Percentiles rank a stretch among this genome's conserved stretches.
Evolutionary conservation across 1,284 basidiomycete species (phyloP).

Genomic region (Sporisorium reilianum): DNA sequence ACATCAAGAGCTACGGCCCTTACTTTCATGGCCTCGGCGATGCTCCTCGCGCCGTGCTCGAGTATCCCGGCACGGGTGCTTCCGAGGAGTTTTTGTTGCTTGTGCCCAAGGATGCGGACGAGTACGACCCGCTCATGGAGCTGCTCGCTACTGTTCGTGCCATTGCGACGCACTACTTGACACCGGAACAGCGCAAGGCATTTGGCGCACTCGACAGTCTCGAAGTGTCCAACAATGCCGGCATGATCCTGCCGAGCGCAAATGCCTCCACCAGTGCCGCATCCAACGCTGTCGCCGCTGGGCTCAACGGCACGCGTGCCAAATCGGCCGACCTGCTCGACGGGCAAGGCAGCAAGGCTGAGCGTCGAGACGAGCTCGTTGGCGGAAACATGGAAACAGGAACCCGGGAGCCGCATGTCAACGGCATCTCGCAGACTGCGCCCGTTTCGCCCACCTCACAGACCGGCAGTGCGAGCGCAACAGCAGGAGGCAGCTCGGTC

Average conservation of each 20-base stretch:
- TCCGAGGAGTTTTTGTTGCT: constrained; percentile 58
- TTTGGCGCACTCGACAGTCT: constrained; percentile 64
- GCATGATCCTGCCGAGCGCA: constrained; percentile 42
- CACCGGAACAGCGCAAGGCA: constrained; percentile 36
- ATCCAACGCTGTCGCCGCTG: constrained; percentile 16
- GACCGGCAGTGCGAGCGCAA: background rate
- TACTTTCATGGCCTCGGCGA: constrained; percentile 54
- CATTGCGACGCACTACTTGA: constrained; percentile 60
- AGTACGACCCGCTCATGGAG: constrained; percentile 67
- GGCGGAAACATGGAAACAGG: constrained; percentile 5
- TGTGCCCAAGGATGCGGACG: constrained; percentile 62
- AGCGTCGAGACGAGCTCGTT: constrained; percentile 20
- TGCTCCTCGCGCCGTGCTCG: constrained; percentile 44
- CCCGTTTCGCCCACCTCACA: constrained; percentile 40
- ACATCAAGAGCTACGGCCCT: constrained; percentile 51
- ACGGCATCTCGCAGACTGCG: constrained; percentile 33
- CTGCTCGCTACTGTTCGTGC: constrained; percentile 57
- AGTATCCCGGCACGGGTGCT: constrained; percentile 56
- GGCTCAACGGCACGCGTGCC: constrained; percentile 32
- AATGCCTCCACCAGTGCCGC: constrained; percentile 21
- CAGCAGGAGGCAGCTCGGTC: constrained; percentile 7
- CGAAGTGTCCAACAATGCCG: constrained; percentile 56
- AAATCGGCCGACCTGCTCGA: constrained; percentile 49
- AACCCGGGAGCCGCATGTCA: constrained; percentile 20
- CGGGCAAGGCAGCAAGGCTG: constrained; percentile 24